phyloP scores from a whole-genome alignment of 1,139 yeast genomes.

The Petasospora fabianii region DNA sequence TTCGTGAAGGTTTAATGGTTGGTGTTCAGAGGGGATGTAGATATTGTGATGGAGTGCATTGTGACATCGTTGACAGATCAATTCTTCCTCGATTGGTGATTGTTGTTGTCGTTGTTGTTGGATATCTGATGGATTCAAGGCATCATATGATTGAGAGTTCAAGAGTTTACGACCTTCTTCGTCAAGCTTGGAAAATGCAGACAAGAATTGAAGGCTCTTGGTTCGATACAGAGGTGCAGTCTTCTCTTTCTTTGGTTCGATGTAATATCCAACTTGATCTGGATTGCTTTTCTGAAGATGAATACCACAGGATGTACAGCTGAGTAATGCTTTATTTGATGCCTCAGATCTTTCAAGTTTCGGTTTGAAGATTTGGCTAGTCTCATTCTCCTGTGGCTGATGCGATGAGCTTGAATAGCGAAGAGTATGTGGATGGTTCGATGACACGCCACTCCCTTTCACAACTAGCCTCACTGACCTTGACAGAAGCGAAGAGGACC shows the following conservation, averaged over 20 bases:
- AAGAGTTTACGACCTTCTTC: slow-evolving; percentile 21
- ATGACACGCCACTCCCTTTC: too few relatives aligned
- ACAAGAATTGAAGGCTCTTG: slow-evolving; percentile 23
- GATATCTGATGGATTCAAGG: not conserved
- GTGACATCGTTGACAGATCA: slow-evolving; percentile 52
- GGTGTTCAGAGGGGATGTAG: slow-evolving; percentile 36
- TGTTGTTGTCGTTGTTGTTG: not conserved
- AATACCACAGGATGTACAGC: slow-evolving; percentile 49
- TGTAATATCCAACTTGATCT: slow-evolving; percentile 41
- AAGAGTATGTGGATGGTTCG: too few relatives aligned
- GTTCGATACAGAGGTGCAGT: slow-evolving; percentile 9
- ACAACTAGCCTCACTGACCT: too few relatives aligned
- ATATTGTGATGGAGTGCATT: slow-evolving; percentile 44
- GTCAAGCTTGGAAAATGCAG: slow-evolving; percentile 23
- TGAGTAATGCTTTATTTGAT: not conserved
- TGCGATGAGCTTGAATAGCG: too few relatives aligned
- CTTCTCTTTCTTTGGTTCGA: slow-evolving; percentile 23
- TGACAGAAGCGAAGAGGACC: too few relatives aligned
- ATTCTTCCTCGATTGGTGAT: slow-evolving; percentile 10
- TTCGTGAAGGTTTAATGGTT: slow-evolving; percentile 34
- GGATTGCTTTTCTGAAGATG: slow-evolving; percentile 41
- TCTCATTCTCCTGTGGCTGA: too few relatives aligned
- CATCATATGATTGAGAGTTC: slow-evolving; percentile 5
- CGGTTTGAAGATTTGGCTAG: slow-evolving; percentile 8
- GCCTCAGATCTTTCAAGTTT: slow-evolving; percentile 5